phyloP scores from a whole-genome alignment of 2,329 filamentous ascomycete species.

The Neofusicoccum sp. region DNA sequence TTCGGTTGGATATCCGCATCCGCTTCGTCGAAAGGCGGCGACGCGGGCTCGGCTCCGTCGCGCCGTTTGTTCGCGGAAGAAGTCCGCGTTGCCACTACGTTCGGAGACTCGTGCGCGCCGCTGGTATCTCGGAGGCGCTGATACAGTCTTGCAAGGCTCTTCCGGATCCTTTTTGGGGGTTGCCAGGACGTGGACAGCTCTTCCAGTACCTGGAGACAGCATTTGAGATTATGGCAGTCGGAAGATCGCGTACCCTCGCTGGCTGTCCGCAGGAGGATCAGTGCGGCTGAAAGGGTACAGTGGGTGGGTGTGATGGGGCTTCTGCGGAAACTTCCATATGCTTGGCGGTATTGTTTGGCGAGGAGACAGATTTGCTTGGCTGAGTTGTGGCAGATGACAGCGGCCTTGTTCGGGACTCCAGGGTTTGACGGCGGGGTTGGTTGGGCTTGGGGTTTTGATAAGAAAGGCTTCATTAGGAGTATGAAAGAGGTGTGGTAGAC shows the following conservation, averaged over 20 bases:
- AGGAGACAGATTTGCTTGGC: slow-evolving; percentile 30
- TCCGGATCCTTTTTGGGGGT: neutral
- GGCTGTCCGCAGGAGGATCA: slow-evolving; percentile 26
- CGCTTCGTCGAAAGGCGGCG: neutral
- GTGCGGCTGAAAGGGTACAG: slow-evolving; percentile 38
- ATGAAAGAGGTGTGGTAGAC: slow-evolving; percentile 39
- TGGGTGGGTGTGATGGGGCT: slow-evolving; percentile 42
- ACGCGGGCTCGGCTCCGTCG: neutral
- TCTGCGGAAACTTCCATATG: slow-evolving; percentile 38
- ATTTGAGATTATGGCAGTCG: slow-evolving; percentile 4
- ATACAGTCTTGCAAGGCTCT: neutral
- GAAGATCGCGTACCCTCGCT: neutral
- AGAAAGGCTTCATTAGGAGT: slow-evolving; percentile 36
- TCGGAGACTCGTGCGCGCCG: too few relatives aligned
- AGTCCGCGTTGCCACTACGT: too few relatives aligned
- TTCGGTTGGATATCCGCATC: neutral
- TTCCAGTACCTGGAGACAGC: slow-evolving; percentile 1
- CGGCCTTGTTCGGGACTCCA: slow-evolving; percentile 20
- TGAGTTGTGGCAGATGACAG: slow-evolving; percentile 28
- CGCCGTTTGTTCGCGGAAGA: too few relatives aligned
- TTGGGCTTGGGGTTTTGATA: slow-evolving; percentile 4
- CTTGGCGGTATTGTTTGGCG: slow-evolving; percentile 36
- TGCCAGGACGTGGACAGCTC: slow-evolving; percentile 2
- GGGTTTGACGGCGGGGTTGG: neutral
- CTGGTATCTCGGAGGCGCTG: neutral